Base-by-base conservation (phyloP, 768 basidiomycete genomes). In the Russula olivacea region DNA sequence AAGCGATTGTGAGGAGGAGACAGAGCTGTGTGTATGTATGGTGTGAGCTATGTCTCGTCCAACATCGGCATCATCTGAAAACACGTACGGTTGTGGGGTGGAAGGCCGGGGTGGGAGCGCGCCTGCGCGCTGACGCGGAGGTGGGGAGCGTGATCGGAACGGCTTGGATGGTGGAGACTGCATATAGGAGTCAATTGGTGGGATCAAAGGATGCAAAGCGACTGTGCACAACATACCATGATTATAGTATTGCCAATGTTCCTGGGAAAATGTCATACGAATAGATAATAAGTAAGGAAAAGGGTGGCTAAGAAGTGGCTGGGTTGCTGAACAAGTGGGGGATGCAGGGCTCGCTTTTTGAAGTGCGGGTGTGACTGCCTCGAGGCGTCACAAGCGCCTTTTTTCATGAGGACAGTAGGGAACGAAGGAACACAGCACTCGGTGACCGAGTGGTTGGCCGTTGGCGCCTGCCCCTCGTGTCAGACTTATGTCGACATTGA, bases 81-180 rank as follows among this genome's bases (percentile, higher is more conserved):
- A 36, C 23, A 64, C 63, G 14, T 50, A 64, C 63, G 12, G 48
- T 50, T 21, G 63, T 64, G 51, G 58, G 48, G 30, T 55, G 32
- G 48, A 50, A n/a, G 40, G 15, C 43, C 56, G 38, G 47, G 40
- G n/a, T 41, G 36, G 19, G 5, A 0, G 58, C 40, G 21, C 40
- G 53, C 53, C 52, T 43, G 63, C 53, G 40, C 53, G 58, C 63
- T 38, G 57, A 45, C 9, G 11, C 36, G 36, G 52, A 52, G 52
- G 41, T 12, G 63, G 63, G 25, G 63, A 55, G 23, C 58, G 40
- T 7, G 58, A 59, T 28, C 63, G 63, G 49, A 28, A 54, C 5
- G 63, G 63, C 6, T 3, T 6, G 17, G 58, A 49, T 48, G 63
- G 63, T 21, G 63, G 63, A 5, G 63, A 55, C 63, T 64, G 15